These are phyloP conservation scores for Globisporangium cylindrosporum DNA, from an alignment of 352 stramenopile genomes.

Conservation along the genomic window DNA sequence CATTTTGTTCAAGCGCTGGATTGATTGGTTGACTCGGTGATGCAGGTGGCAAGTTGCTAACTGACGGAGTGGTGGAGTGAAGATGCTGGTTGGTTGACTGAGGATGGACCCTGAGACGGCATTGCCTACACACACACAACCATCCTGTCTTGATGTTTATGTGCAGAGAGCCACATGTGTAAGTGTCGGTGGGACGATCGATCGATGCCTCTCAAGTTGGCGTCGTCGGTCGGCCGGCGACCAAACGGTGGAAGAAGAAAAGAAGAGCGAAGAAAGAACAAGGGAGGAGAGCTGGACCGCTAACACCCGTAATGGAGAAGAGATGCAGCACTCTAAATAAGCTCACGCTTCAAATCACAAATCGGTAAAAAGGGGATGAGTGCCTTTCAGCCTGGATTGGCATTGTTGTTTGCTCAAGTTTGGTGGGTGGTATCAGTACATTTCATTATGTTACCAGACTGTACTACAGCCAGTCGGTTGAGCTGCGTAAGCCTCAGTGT, in stretches of 20 bases:
- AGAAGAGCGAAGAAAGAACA: neutral
- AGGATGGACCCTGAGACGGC: too few relatives aligned
- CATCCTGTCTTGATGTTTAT: too few relatives aligned
- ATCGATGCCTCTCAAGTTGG: neutral
- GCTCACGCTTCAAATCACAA: neutral
- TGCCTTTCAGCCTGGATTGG: neutral
- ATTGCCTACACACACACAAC: too few relatives aligned
- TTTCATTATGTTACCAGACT: too few relatives aligned
- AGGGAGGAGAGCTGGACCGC: slow-evolving; percentile 4
- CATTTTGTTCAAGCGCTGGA: neutral
- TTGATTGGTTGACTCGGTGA: too few relatives aligned
- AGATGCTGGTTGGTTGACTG: too few relatives aligned
- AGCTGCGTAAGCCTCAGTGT: neutral
- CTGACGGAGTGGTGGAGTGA: too few relatives aligned
- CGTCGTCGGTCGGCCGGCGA: neutral
- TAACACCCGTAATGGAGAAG: slow-evolving; percentile 4
- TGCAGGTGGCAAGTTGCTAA: too few relatives aligned
- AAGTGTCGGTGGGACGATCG: neutral
- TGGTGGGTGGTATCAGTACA: too few relatives aligned
- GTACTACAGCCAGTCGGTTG: neutral
- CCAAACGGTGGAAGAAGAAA: neutral
- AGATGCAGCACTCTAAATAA: neutral
- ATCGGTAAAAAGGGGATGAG: neutral
- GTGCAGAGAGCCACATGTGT: too few relatives aligned
- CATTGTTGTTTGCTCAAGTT: too few relatives aligned